Base-by-base conservation (phyloP, 2,329 filamentous ascomycete genomes). In the Colletotrichum aenigma region DNA sequence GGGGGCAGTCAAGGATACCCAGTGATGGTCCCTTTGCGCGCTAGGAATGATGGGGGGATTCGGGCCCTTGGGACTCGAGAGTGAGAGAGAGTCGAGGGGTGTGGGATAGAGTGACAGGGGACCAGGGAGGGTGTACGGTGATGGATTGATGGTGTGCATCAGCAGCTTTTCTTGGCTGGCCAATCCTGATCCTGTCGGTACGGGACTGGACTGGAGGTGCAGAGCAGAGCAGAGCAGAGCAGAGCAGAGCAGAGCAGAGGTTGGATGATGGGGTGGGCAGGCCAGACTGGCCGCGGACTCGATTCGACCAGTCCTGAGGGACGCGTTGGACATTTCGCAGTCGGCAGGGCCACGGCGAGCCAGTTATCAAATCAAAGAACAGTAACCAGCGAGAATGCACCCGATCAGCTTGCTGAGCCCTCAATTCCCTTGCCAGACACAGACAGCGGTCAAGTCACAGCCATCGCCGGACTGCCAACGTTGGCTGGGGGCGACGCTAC, bases 1-100 rank as follows among this genome's bases (percentile, higher is more conserved):
- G 70, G 70, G 71, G 74, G 71, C 65, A 48, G 43, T 64, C 73
- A 73, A 68, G 73, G 73, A 75, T 75, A 64, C 62, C 73, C 66
- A 24, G 64, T 55, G 56, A 68, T 73, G 34, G 62, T 72, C 73
- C 69, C 64, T 66, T 72, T 72, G 62, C 61, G 56, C 38, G 69
- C 56, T 64, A 72, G 56, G 69, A 66, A 75, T 68, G 64, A 71
- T 56, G 65, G 65, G 70, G 70, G 70, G 71, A 61, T 68, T 74
- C 65, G 24, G 65, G 64, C 65, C 70, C 70, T 68, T 60, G 64
- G 74, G 70, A 26, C 36, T 48, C 30, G 70, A 69, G 61, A 43
- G 38, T n/a, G 38, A 48, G 38, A 48, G 38, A 48, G 36, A 55
- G n/a, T 24, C 13, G 74, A 60, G 62, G 73, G 61, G 72, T 26